phyloP scores from a whole-genome alignment of 2,329 filamentous ascomycete genomes.

The Stemphylium beticola region DNA sequence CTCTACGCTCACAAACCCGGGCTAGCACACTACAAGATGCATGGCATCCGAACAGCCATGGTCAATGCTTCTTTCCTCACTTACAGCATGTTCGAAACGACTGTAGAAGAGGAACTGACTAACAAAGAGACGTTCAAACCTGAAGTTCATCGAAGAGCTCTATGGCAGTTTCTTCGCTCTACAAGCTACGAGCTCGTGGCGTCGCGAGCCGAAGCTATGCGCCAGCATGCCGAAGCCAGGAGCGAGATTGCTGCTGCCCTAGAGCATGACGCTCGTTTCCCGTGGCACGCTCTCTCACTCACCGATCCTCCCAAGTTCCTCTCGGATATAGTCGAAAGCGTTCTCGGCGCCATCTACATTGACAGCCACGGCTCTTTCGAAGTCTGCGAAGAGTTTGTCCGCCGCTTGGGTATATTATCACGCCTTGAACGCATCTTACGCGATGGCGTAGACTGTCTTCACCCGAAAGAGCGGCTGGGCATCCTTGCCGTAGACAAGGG shows the following conservation, averaged over 20 bases:
- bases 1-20: constrained; percentile 61
- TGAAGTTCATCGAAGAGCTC: constrained; percentile 45
- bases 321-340: constrained; percentile 70
- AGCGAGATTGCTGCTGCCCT: constrained; percentile 60
- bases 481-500: constrained; percentile 59
- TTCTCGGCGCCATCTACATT: constrained; percentile 83
- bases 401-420: constrained; percentile 68
- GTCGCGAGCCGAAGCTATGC: constrained; percentile 54
- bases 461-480: constrained; percentile 73
- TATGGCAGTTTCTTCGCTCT: constrained; percentile 76
- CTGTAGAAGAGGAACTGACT: constrained; percentile 43
- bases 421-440: constrained; percentile 67
- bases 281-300: constrained; percentile 74
- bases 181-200: constrained; percentile 56
- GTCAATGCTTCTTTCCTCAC: constrained; percentile 83
- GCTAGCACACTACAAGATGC: constrained; percentile 69
- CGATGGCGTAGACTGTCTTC: constrained; percentile 59
- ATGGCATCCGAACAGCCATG: constrained; percentile 74
- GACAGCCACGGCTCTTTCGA: constrained; percentile 59
- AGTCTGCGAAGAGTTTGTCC: constrained; percentile 65
- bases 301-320: constrained; percentile 51
- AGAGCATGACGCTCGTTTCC: constrained; percentile 63
- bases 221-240: constrained; percentile 58
- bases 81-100: constrained; percentile 72
- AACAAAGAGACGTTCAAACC: constrained; percentile 42